Conservation (phyloP, 1,139 yeast species). For the Protomyces arabidopsidicola region DNA sequence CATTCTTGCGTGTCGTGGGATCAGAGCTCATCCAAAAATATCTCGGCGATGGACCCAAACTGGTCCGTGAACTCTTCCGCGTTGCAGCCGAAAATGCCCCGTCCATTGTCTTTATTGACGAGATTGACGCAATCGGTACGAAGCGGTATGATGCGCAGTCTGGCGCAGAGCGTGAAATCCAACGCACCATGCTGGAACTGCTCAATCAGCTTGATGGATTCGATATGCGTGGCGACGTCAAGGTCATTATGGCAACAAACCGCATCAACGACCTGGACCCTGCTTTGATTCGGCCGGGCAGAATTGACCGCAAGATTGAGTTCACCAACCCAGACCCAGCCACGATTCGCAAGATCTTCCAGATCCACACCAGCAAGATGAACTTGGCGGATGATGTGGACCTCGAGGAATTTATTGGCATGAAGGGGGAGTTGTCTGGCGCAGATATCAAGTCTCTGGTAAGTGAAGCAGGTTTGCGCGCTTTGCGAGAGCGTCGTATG, state of each 20-base stretch:
- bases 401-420: constrained; percentile 79
- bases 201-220: constrained; percentile 96
- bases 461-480: constrained; percentile 94
- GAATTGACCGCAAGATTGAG: constrained; percentile 94
- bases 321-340: constrained; percentile 93
- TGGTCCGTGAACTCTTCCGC: constrained; percentile 90
- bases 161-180: constrained; percentile 97
- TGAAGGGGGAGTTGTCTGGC: constrained; percentile 94
- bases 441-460: constrained; percentile 98
- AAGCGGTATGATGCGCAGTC: constrained; percentile 93
- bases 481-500: constrained; percentile 96
- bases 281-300: constrained; percentile 96
- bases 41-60: constrained; percentile 95
- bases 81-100: constrained; percentile 98
- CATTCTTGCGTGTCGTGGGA: constrained; percentile 93
- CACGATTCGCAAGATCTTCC: constrained; percentile 87
- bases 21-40: constrained; percentile 95
- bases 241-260: constrained; percentile 98
- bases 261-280: constrained; percentile 94
- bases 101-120: constrained; percentile 95
- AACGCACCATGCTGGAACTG: constrained; percentile 96
- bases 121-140: constrained; percentile 97
- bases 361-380: constrained; percentile 94
- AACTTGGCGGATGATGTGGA: constrained; percentile 81
- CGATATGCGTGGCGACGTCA: constrained; percentile 96